Evolutionary conservation across 1,284 basidiomycete genomes (phyloP).

Genomic region (Malassezia brasiliensis): DNA sequence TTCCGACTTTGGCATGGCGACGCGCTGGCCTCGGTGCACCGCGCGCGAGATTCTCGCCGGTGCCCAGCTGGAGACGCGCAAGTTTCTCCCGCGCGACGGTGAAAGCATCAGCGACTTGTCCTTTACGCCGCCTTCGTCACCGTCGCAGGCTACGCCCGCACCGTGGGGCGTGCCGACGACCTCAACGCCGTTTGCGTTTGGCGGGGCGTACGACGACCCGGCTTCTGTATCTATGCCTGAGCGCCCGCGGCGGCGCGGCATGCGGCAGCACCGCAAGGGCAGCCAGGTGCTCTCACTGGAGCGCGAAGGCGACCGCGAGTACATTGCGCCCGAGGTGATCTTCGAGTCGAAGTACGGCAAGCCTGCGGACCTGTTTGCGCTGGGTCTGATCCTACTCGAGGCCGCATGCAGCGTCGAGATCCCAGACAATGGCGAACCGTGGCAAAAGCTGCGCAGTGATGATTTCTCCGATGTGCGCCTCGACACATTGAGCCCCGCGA

Average conservation of each 20-base stretch:
- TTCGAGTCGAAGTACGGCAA: constrained; percentile 73
- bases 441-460: constrained; percentile 84
- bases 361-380: constrained; percentile 91
- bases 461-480: constrained; percentile 82
- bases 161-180: neutral
- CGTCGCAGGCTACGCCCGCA: neutral
- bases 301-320: constrained; percentile 95
- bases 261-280: constrained; percentile 7
- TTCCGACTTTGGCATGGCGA: constrained; percentile 76
- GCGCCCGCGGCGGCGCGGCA: constrained; percentile 8
- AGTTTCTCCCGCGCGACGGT: constrained; percentile 4
- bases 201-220: neutral
- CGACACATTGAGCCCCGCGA: constrained; percentile 52
- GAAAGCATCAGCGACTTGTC: constrained; percentile 9
- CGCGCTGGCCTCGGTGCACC: constrained; percentile 39
- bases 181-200: neutral
- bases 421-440: constrained; percentile 87
- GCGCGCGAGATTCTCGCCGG: constrained; percentile 34
- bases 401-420: constrained; percentile 89
- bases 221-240: neutral
- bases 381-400: constrained; percentile 91
- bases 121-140: constrained; percentile 2
- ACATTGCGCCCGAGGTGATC: constrained; percentile 95
- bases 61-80: constrained; percentile 25
- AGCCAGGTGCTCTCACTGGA: constrained; percentile 23